These are phyloP conservation scores for Coemansia sp. DNA, from an alignment of 192 early-diverging fungal genomes.

Conservation along the genomic window DNA sequence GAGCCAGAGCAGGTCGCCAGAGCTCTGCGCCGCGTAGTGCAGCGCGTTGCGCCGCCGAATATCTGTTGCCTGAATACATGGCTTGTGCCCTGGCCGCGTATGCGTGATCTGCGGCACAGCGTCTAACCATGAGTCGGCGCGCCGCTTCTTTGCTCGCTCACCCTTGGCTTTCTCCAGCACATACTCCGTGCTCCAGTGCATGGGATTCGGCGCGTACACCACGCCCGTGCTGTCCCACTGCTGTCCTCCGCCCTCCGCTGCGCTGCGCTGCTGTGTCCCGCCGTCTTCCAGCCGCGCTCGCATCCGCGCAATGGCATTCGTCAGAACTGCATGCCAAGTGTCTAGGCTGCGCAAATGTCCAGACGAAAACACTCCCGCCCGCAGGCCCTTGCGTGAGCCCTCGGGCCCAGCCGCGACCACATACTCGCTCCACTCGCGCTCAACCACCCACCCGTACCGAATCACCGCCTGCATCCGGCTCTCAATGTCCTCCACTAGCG, in stretches of 20 bases:
- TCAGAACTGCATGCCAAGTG: constrained; percentile 26
- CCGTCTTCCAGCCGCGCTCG: constrained; percentile 12
- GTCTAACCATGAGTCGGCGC: constrained; percentile 36
- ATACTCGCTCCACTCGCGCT: constrained; percentile 40
- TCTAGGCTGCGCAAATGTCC: constrained; percentile 28
- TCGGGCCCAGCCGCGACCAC: constrained; percentile 8
- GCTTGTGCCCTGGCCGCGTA: constrained; percentile 8
- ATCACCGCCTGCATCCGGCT: constrained; percentile 35
- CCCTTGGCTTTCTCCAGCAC: constrained; percentile 30
- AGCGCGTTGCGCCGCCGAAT: constrained; percentile 37
- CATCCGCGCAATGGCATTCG: constrained; percentile 21
- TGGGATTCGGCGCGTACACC: constrained; percentile 18
- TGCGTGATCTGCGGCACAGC: constrained; percentile 20
- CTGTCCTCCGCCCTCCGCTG: neutral
- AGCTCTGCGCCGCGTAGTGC: constrained; percentile 36
- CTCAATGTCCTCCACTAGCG: constrained; percentile 31
- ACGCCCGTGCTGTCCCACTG: constrained; percentile 10
- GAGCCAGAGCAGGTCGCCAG: constrained; percentile 34
- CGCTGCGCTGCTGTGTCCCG: constrained; percentile 7
- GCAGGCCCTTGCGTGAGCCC: neutral
- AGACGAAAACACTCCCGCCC: constrained; percentile 13
- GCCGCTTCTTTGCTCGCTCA: constrained; percentile 15
- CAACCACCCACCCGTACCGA: constrained; percentile 41
- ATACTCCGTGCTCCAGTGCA: constrained; percentile 36
- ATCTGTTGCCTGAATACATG: constrained; percentile 16